These are phyloP conservation scores for Hibiscus trionum DNA, from an alignment of 345 rosid species.

Conservation along the genomic window DNA sequence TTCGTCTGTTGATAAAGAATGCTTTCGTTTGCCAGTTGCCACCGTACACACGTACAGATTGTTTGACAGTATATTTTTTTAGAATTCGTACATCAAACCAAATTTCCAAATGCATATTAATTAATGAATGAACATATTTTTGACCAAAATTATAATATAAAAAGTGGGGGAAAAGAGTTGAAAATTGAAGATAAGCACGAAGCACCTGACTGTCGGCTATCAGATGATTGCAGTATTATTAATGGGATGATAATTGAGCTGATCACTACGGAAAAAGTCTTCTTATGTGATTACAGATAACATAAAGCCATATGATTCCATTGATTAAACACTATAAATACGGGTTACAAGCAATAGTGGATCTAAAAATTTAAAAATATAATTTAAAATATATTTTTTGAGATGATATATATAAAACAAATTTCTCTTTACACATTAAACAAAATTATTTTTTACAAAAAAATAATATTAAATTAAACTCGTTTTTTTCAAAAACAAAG, in stretches of 20 bases:
- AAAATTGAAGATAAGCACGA: background rate
- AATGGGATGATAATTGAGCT: background rate
- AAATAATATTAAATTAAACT: too few species aligned
- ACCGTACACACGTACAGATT: background rate
- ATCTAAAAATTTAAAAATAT: too few species aligned
- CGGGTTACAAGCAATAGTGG: too few species aligned
- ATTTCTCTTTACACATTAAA: too few species aligned
- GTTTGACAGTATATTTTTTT: background rate
- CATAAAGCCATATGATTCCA: background rate
- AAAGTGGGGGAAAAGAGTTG: background rate
- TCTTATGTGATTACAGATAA: background rate
- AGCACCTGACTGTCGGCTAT: background rate
- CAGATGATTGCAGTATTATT: background rate
- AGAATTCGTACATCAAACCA: background rate
- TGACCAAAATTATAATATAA: background rate
- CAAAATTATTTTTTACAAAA: too few species aligned
- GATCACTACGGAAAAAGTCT: background rate
- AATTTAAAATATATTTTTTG: too few species aligned
- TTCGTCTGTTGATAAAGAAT: background rate
- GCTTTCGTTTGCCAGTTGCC: background rate
- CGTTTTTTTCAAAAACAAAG: too few species aligned
- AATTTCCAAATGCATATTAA: background rate
- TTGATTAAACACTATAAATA: too few species aligned
- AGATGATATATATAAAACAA: too few species aligned
- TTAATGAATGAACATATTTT: background rate